Evolutionary conservation across 257 asterid genomes (phyloP), one percentile per base, ranked within the genome.

Genomic region (Nicotiana undulata): DNA sequence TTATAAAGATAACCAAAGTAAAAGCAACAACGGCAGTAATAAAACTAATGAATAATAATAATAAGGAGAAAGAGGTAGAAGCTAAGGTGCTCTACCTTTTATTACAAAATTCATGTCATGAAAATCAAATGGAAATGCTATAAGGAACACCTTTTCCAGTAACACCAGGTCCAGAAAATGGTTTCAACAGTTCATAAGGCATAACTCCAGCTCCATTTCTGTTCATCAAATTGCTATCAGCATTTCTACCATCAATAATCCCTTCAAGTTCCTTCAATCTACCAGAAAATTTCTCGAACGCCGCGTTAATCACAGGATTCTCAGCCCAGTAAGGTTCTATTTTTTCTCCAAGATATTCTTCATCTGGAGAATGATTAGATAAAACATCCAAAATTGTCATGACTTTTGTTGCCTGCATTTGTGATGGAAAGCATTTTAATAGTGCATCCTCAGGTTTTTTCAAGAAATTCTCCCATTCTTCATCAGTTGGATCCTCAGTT

Each of bases 351-450:
- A 93, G 18, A 53, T 93, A 93, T 85, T 95, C 97, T 85, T 94
- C 98, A 49, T 94, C 98, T 0, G 98, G 94, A 1, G 98, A 90
- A 83, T 94, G 97, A 51, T 40, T 89, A 0, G 98, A 94, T 46
- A 94, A 77, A 9, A 93, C 91, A 37, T 93, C 93, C 10, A 92
- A 59, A 78, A 92, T 60, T 8, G 94, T 60, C 92, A 92, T 90
- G 1, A 93, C 63, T 5, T 0, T 10, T 0, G 91, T 67, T 1
- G 98, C 96, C 51, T 94, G 98, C 31, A 22, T 5, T 53, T 94
- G 97, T 3, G 98, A 81, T 0, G 98, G 98, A 81, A 90, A 92
- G 5, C 87, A 83, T 2, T 82, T 55, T 32, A 93, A 63, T 17
- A 93, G 85, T 82, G 87, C 90, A 3, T 65, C 61, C 79, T 91